Conservation (phyloP, 345 rosid genomes). For the Salix udensis region DNA sequence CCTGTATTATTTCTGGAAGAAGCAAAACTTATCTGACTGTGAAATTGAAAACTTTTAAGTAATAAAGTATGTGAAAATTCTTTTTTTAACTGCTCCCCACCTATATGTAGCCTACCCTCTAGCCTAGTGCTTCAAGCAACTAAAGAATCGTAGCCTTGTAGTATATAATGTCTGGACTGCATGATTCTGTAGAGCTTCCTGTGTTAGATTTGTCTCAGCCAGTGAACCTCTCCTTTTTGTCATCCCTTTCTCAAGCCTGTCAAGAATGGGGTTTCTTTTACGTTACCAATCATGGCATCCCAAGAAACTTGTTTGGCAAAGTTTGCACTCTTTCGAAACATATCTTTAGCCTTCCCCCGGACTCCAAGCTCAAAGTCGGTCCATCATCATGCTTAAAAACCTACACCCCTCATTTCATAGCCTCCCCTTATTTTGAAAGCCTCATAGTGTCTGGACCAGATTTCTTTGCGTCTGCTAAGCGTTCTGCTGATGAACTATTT, state of each 20-base stretch:
- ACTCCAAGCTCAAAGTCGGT: slow-evolving; percentile 62
- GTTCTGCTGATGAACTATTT: slow-evolving; percentile 48
- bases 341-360: slow-evolving; percentile 48
- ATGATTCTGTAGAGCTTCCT: slow-evolving; percentile 48
- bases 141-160: slow-evolving; percentile 6
- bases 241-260: slow-evolving; percentile 59
- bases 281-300: slow-evolving; percentile 64
- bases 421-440: slow-evolving; percentile 80
- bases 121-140: slow-evolving; percentile 4
- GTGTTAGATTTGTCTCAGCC: slow-evolving; percentile 61
- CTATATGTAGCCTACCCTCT: slow-evolving; percentile 17
- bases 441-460: slow-evolving; percentile 63
- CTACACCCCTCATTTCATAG: slow-evolving; percentile 69
- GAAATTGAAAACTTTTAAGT: not conserved
- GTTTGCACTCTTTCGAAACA: slow-evolving; percentile 36
- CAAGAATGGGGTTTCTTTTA: slow-evolving; percentile 70
- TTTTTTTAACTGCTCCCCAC: not conserved
- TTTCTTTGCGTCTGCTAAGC: slow-evolving; percentile 53
- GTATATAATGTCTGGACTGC: slow-evolving; percentile 39
- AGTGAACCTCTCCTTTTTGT: slow-evolving; percentile 28
- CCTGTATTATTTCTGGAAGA: slow-evolving; percentile 13
- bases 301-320: slow-evolving; percentile 37
- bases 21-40: not conserved
- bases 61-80: not conserved
- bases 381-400: slow-evolving; percentile 42